Conservation (phyloP, 306 rosid species). For the Castanea crenata region DNA sequence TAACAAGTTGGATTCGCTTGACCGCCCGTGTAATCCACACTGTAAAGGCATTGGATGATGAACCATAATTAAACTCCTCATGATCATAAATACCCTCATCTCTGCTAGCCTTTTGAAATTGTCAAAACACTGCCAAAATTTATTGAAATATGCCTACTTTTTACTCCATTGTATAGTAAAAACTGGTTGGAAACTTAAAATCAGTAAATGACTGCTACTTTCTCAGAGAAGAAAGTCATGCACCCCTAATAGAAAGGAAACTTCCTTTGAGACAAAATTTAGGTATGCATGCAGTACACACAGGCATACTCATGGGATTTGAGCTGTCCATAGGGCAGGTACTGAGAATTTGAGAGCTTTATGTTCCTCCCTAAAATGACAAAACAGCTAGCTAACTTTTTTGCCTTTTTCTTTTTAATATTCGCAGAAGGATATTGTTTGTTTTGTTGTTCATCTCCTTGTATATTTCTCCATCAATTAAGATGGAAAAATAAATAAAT, state of each 20-base stretch:
- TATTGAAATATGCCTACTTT: neutral
- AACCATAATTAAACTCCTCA: neutral
- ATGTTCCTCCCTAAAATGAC: constrained; percentile 11
- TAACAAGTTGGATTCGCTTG: neutral
- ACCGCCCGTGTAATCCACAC: neutral
- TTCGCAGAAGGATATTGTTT: neutral
- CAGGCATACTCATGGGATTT: neutral
- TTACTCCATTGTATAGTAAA: neutral
- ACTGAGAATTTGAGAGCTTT: neutral
- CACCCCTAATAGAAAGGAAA: neutral
- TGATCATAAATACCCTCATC: neutral
- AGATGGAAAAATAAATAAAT: neutral
- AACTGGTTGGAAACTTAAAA: neutral
- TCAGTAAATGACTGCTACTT: too few relatives aligned
- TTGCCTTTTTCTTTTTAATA: neutral
- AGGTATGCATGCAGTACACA: neutral
- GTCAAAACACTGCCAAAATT: neutral
- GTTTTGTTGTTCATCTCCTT: neutral
- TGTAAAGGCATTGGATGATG: neutral
- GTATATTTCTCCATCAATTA: neutral
- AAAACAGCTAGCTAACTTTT: neutral
- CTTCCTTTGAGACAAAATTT: neutral
- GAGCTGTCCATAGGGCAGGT: neutral
- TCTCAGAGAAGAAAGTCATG: too few relatives aligned
- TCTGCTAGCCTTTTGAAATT: neutral